These are phyloP conservation scores for Fusarium sp. DNA, from an alignment of 2,329 filamentous ascomycete genomes.

Conservation along the genomic window DNA sequence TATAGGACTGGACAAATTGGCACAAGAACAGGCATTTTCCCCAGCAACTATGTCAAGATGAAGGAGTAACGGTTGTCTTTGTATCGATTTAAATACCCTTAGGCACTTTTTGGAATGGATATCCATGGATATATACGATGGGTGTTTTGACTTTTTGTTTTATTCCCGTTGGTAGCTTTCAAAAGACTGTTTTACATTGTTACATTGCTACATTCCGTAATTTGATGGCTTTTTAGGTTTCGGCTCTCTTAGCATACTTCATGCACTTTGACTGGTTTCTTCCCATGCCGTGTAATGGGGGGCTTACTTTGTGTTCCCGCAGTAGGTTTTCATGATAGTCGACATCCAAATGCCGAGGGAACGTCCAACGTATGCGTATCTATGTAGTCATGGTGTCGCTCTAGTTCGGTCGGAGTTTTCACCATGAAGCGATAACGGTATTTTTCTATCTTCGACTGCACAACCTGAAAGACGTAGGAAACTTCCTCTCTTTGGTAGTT, in stretches of 20 bases:
- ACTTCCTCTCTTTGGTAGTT: not conserved
- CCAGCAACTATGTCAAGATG: constrained; percentile 82
- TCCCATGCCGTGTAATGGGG: not conserved
- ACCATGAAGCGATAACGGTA: not conserved
- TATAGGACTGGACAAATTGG: constrained; percentile 88
- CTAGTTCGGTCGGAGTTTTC: not conserved
- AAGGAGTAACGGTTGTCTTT: constrained; percentile 56
- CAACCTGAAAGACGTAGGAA: not conserved
- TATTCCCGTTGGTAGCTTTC: not conserved
- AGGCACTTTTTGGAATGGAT: constrained; percentile 30
- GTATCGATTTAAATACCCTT: constrained; percentile 41
- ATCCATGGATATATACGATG: constrained; percentile 8
- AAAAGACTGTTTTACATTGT: constrained; percentile 5
- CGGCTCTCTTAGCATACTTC: not conserved
- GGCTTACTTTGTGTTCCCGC: not conserved
- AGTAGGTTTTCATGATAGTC: not conserved
- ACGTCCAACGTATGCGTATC: not conserved
- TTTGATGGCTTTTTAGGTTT: not conserved
- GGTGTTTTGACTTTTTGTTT: constrained; percentile 16
- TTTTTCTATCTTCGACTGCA: not conserved
- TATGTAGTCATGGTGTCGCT: not conserved
- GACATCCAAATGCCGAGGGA: not conserved
- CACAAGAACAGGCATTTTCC: constrained; percentile 89
- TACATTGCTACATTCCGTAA: not conserved
- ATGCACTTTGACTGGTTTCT: not conserved